Evolutionary conservation across 2,329 filamentous ascomycete genomes (phyloP).

Genomic region (Aspergillus aculeatinus): DNA sequence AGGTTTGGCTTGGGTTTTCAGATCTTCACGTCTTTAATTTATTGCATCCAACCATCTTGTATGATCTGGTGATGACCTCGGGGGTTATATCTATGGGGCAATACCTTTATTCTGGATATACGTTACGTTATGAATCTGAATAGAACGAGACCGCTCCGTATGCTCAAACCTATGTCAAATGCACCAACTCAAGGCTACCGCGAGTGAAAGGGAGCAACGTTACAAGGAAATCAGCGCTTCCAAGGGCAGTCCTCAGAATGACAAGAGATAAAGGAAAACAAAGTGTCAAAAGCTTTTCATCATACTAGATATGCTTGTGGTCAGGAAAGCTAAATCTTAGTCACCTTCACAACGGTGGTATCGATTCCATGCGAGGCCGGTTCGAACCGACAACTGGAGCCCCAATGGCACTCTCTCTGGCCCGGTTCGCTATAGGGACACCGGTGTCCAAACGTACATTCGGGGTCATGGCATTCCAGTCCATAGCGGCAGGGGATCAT

Average conservation of each 20-base stretch:
- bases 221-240: no score
- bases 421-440: constrained; percentile 57
- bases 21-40: background rate
- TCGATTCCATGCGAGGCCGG: constrained; percentile 59
- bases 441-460: constrained; percentile 64
- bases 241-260: no score
- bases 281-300: background rate
- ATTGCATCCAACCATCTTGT: no score
- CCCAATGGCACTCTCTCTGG: constrained; percentile 57
- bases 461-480: constrained; percentile 56
- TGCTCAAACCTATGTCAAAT: no score
- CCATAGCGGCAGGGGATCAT: constrained; percentile 63
- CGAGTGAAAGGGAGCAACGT: no score
- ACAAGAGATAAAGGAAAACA: background rate
- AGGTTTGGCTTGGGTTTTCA: no score
- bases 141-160: no score
- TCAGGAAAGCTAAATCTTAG: constrained; percentile 38
- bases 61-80: no score
- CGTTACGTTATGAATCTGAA: no score
- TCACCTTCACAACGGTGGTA: constrained; percentile 54
- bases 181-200: no score
- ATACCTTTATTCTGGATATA: no score
- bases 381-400: constrained; percentile 59
- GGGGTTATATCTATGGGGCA: no score
- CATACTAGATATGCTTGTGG: background rate